Base-by-base conservation (phyloP, 495 filamentous ascomycete genomes). In the Tuber umbilicatum region DNA sequence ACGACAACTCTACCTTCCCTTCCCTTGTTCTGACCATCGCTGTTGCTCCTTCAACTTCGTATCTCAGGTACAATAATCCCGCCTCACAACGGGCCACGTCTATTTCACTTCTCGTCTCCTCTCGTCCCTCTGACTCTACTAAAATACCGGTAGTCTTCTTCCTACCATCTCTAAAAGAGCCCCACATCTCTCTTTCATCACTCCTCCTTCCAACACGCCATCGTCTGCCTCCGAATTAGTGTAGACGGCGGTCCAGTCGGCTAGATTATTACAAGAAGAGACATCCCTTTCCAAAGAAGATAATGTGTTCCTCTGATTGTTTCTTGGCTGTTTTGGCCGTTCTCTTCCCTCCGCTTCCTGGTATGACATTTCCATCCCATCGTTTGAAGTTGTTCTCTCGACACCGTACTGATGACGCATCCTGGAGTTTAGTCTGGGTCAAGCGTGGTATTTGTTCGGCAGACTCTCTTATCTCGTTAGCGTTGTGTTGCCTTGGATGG, bases 381-480 rank as follows among this genome's bases (percentile, higher is more conserved):
- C 72, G 47, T 74, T 74, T 73, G 73, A 78, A 67, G 76, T 75
- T 69, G 69, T 69, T 75, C 74, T 79, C 45, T 74, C 68, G n/a
- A 6, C 71, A 37, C 21, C 38, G 41, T 60, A 70, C 73, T 75
- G n/a, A 73, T 71, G 39, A 72, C 45, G 68, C 68, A 39, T 47
- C 60, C 75, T 14, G 55, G 55, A 16, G 27, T 73, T 76, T 76
- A 97, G 94, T 97, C 78, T 97, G 94, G 94, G 92, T 99, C 69
- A 99, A 98, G 85, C 84, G 89, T 82, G 95, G 95, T 78, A 87
- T 99, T 85, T 99, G 95, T 87, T 91, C 90, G 73, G 93, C 92
- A 60, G 96, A 98, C 87, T 93, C 91, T 40, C 78, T 98, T 82
- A 97, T 99, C 87, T 98, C 98, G 86, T 88, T 99, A 83, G 91